Base-by-base conservation (phyloP, 208 protist species). In the Porcisia deanei region DNA sequence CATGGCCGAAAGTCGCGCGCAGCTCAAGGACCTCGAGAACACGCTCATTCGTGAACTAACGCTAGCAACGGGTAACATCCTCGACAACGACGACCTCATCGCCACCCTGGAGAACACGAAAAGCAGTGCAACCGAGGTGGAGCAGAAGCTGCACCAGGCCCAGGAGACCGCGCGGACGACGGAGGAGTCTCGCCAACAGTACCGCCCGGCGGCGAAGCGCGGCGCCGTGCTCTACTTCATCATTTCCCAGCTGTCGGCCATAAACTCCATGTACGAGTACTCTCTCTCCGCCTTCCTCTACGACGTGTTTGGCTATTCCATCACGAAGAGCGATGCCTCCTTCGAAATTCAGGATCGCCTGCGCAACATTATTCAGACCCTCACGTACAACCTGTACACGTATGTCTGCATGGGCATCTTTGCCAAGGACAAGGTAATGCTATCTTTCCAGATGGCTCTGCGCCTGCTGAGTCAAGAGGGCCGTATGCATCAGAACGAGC, bases 231-330 rank as follows among this genome's bases (percentile, higher is more conserved):
- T 99, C 9, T 99, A 99, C 92, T 99, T 99, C 87, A 92, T 98
- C 64, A 99, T 99, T 77, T 92, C 92, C 0, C 89, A 95, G 75
- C 89, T 99, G 12, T 98, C 95, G 4, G 90, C 85, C 4, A 98
- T 99, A 80, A 99, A 99, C 83, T 88, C 92, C 61, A 99, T 99
- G 99, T 99, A 99, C 86, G 98, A 99, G 88, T 99, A 99, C 87
- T 99, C 99, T n/a, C 94, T 99, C 37, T 89, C 88, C 41, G 91
- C 99, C 25, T 99, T 99, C 78, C 78, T 99, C 59, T 87, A 97
- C 80, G 98, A 99, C 63, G 96, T 99, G 18, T 99, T 99, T 88
- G 90, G 92, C 30, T 95, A 97, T 73, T 98, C 98, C 34, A 97
- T 99, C 64, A 88, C 91, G 12, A 94, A 97, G 81, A 96, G 96